A percentile compares a stretch with the other conserved stretches of the same genome.
These are phyloP conservation scores for Hypoxylon lienhwacheense DNA, from an alignment of 495 filamentous ascomycete genomes.

Conservation along the genomic window DNA sequence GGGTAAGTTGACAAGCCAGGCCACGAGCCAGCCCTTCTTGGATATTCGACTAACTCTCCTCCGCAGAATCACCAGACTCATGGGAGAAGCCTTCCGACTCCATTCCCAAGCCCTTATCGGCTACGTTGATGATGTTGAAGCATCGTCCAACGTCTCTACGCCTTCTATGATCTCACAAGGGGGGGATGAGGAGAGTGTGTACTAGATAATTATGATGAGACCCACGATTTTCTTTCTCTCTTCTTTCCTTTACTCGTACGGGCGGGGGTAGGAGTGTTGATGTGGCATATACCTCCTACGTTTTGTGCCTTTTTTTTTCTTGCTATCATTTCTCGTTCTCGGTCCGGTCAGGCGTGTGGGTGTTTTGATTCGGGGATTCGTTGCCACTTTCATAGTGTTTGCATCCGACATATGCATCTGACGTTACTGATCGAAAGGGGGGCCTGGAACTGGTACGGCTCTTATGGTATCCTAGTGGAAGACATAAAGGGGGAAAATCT, in stretches of 20 bases:
- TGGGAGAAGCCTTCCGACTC: constrained; percentile 98
- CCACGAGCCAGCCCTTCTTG: background rate
- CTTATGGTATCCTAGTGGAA: constrained; percentile 35
- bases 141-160: constrained; percentile 59
- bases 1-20: constrained; percentile 58
- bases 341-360: constrained; percentile 38
- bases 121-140: constrained; percentile 78
- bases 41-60: constrained; percentile 49
- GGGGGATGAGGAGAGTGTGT: constrained; percentile 63
- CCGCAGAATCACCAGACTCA: constrained; percentile 87
- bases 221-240: constrained; percentile 51
- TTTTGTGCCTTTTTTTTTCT: constrained; percentile 36
- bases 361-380: constrained; percentile 32
- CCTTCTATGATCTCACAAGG: constrained; percentile 65
- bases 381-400: constrained; percentile 40
- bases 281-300: constrained; percentile 55
- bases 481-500: constrained; percentile 41
- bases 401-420: constrained; percentile 45
- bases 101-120: constrained; percentile 91
- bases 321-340: constrained; percentile 26
- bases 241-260: constrained; percentile 38
- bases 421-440: constrained; percentile 51
- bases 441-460: constrained; percentile 45
- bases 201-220: constrained; percentile 50
- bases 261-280: constrained; percentile 44